Conservation (phyloP, 2,329 filamentous ascomycete genomes). For the Cadophora malorum region DNA sequence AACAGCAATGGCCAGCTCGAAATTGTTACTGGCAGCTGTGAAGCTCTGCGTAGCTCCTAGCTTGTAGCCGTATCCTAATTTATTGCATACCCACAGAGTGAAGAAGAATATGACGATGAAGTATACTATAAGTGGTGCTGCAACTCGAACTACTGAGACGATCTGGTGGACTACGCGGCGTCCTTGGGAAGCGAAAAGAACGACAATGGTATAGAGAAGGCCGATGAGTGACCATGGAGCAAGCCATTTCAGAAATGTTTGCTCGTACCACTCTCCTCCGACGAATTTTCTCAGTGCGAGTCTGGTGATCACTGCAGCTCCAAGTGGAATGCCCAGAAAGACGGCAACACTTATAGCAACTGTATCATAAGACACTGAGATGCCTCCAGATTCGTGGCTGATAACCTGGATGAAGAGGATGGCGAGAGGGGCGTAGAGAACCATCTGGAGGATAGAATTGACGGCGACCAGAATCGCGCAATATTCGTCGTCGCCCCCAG, state of each 20-base stretch:
- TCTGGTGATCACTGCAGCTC: constrained; percentile 79
- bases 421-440: constrained; percentile 73
- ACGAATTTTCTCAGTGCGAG: constrained; percentile 64
- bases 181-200: constrained; percentile 86
- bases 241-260: constrained; percentile 71
- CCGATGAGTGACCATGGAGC: constrained; percentile 82
- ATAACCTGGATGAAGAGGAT: constrained; percentile 73
- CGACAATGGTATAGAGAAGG: constrained; percentile 84
- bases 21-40: constrained; percentile 91
- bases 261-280: constrained; percentile 68
- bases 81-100: constrained; percentile 67
- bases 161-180: constrained; percentile 80
- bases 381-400: constrained; percentile 54
- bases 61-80: constrained; percentile 77
- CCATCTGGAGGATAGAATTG: constrained; percentile 77
- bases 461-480: constrained; percentile 75
- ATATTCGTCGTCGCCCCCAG: constrained; percentile 76
- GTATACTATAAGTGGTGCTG: constrained; percentile 82
- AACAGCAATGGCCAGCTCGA: constrained; percentile 89
- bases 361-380: constrained; percentile 63
- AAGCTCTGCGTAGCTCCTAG: constrained; percentile 80
- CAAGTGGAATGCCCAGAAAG: constrained; percentile 85
- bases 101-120: constrained; percentile 76
- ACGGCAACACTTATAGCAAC: constrained; percentile 83
- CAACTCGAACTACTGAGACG: constrained; percentile 80